Evolutionary conservation across 257 asterid species (phyloP).

Genomic region (Thymus mandschuricus): DNA sequence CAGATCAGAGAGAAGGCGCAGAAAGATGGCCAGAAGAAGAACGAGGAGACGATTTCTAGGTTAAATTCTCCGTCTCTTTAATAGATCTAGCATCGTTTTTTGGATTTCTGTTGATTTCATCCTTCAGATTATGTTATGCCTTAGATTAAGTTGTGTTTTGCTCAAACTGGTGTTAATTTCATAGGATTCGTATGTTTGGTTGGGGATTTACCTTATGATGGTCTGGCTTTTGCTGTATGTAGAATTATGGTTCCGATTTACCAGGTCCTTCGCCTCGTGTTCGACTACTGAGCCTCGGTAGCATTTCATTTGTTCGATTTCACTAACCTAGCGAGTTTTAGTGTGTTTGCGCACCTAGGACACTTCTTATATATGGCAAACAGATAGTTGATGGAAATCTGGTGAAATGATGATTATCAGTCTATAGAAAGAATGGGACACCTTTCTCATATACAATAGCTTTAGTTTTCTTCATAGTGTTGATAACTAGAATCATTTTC

Average conservation of each 20-base stretch:
- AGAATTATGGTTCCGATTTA: neutral
- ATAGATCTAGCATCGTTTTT: constrained; percentile 19
- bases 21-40: constrained; percentile 87
- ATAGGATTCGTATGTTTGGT: neutral
- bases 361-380: neutral
- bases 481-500: constrained; percentile 1
- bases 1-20: constrained; percentile 87
- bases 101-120: neutral
- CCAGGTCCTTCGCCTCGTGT: constrained; percentile 12
- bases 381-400: neutral
- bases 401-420: neutral
- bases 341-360: constrained; percentile 7
- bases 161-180: constrained; percentile 21
- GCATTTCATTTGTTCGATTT: constrained; percentile 1
- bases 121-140: constrained; percentile 12
- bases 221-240: neutral
- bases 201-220: constrained; percentile 16
- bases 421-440: constrained; percentile 7
- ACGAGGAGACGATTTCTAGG: constrained; percentile 94
- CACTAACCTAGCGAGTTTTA: constrained; percentile 13
- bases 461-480: constrained; percentile 19
- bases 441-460: constrained; percentile 4
- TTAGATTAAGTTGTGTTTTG: constrained; percentile 17
- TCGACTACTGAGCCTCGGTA: neutral
- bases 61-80: constrained; percentile 30